Conservation (phyloP, 305 asterid genomes). For the Solanum hybrid region DNA sequence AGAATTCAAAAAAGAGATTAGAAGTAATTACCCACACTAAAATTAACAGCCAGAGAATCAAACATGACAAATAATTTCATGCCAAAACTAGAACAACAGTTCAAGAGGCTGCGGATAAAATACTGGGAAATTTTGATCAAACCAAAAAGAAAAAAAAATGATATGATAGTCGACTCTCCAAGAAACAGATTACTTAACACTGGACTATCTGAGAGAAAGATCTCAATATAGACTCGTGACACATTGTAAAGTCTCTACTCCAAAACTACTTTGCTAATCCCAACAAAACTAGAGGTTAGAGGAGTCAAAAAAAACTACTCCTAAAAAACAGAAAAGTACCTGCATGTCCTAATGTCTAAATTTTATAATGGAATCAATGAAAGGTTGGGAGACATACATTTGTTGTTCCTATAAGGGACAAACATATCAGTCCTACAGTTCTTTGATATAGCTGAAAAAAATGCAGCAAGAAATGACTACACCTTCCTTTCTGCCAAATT, state of each 20-base stretch:
- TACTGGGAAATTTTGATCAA: neutral
- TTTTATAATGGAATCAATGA: neutral
- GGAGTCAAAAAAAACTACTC: neutral
- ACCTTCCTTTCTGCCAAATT: neutral
- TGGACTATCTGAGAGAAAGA: neutral
- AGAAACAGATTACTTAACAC: neutral
- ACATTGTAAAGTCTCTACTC: neutral
- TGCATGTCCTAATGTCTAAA: neutral
- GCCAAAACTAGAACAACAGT: neutral
- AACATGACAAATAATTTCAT: neutral
- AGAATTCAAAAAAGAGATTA: neutral
- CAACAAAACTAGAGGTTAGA: neutral
- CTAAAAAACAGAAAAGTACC: neutral
- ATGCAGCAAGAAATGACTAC: neutral
- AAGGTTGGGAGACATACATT: neutral
- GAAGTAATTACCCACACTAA: neutral
- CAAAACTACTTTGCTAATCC: neutral
- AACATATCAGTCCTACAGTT: neutral
- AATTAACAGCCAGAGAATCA: neutral
- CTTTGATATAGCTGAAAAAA: neutral
- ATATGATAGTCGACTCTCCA: neutral
- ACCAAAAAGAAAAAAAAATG: neutral
- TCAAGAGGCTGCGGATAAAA: neutral
- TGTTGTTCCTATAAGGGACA: neutral
- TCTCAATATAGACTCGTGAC: neutral